Percentiles rank a stretch among this genome's conserved stretches.
Conservation (phyloP, 2,329 filamentous ascomycete species). For the Peltaster fructicola region DNA sequence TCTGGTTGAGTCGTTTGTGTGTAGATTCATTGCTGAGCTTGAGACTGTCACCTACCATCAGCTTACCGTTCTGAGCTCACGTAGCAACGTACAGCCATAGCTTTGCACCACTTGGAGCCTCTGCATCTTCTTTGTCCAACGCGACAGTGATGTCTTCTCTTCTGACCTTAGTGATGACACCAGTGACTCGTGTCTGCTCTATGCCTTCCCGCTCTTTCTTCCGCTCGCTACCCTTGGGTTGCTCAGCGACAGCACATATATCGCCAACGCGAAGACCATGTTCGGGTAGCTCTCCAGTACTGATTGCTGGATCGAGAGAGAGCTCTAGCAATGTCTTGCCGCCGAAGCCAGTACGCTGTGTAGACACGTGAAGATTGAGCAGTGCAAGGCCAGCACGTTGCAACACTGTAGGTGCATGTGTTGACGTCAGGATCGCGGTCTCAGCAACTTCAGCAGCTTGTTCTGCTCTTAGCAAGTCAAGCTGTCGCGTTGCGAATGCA, state of each 20-base stretch:
- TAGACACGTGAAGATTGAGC: conserved; percentile 54
- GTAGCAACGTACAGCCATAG: conserved; percentile 41
- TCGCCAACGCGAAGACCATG: conserved; percentile 63
- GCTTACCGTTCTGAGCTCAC: conserved; percentile 7
- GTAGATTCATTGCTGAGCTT: conserved; percentile 51
- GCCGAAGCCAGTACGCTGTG: conserved; percentile 73
- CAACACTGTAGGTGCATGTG: conserved; percentile 49
- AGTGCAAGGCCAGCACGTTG: conserved; percentile 64
- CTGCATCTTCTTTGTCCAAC: conserved; percentile 44
- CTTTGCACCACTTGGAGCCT: conserved; percentile 34
- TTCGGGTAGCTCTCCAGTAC: conserved; percentile 40
- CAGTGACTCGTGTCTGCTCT: conserved; percentile 48
- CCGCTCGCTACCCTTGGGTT: conserved; percentile 51
- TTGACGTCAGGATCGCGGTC: conserved; percentile 48
- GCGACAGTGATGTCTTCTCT: conserved; percentile 46
- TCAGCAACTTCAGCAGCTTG: conserved; percentile 55
- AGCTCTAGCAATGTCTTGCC: conserved; percentile 85
- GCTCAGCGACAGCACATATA: conserved; percentile 59
- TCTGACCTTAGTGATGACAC: conserved; percentile 51
- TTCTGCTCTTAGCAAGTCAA: conserved; percentile 52
- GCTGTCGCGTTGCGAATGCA: conserved; percentile 52
- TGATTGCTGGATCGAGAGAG: conserved; percentile 50
- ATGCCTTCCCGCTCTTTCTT: conserved; percentile 56
- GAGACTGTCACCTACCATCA: conserved; percentile 31
- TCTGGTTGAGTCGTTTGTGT: conserved; percentile 46